A percentile compares a stretch with the other conserved stretches of the same genome.
phyloP scores from a whole-genome alignment of 192 early-diverging fungal genomes.

The Rhizophagus prolifer region DNA sequence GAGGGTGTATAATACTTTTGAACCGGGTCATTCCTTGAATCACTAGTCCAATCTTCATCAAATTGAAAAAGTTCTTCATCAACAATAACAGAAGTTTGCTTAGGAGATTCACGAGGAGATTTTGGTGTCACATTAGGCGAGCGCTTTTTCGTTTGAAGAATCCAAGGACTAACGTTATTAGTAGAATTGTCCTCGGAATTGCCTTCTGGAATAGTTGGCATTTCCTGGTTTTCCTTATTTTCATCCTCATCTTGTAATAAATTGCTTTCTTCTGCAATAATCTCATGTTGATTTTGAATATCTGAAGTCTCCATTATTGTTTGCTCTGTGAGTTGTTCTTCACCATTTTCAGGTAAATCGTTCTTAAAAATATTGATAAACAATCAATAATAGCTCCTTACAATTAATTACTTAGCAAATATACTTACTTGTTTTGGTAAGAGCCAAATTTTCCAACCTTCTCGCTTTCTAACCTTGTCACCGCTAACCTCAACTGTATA shows the following conservation, averaged over 20 bases:
- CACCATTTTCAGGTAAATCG: neutral
- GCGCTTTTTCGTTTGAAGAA: slow-evolving; percentile 3
- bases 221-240: slow-evolving; percentile 13
- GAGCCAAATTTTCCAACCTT: slow-evolving; percentile 88
- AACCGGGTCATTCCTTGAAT: slow-evolving; percentile 43
- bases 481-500: slow-evolving; percentile 61
- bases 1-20: slow-evolving; percentile 58
- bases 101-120: neutral
- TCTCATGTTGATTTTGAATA: neutral
- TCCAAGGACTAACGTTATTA: neutral
- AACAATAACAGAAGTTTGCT: slow-evolving; percentile 33
- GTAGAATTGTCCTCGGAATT: neutral
- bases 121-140: slow-evolving; percentile 14
- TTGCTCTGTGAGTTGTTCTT: neutral
- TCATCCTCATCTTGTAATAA: neutral
- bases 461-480: slow-evolving; percentile 63
- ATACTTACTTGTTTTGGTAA: slow-evolving; percentile 62
- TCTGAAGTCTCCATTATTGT: neutral
- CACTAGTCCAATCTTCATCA: slow-evolving; percentile 75
- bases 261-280: neutral
- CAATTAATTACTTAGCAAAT: neutral
- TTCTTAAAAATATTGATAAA: neutral
- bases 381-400: neutral
- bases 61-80: slow-evolving; percentile 81
- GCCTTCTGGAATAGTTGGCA: slow-evolving; percentile 3